These are phyloP conservation scores for Sarcodon sp. DNA, from an alignment of 768 basidiomycete species.

Conservation along the genomic window DNA sequence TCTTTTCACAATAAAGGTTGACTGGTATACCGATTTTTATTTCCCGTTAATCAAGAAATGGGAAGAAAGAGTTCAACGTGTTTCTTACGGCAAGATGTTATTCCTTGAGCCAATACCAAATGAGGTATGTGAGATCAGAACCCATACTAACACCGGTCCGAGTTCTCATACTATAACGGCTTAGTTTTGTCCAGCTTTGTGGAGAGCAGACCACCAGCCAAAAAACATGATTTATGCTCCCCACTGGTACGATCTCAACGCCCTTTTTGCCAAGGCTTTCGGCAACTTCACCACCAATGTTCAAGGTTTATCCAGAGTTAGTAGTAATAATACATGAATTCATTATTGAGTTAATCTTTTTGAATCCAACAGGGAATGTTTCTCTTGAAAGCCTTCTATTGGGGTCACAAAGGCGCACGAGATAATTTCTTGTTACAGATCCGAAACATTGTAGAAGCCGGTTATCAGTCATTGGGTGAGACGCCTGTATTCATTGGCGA, in stretches of 20 bases:
- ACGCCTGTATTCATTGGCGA: conserved; percentile 83
- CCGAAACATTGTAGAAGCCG: conserved; percentile 59
- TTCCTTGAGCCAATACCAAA: conserved; percentile 90
- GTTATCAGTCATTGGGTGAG: conserved; percentile 62
- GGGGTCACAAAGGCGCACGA: conserved; percentile 72
- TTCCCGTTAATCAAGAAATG: conserved; percentile 65
- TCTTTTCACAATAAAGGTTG: conserved; percentile 31
- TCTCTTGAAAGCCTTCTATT: conserved; percentile 67
- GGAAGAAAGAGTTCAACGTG: conserved; percentile 42
- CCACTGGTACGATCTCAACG: conserved; percentile 88
- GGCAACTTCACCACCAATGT: conserved; percentile 86
- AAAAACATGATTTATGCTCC: conserved; percentile 59
- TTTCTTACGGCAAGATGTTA: conserved; percentile 35
- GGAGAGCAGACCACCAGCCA: conserved; percentile 53
- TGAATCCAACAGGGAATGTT: conserved; percentile 62
- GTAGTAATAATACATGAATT: background rate
- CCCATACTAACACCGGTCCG: background rate
- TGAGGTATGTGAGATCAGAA: conserved; percentile 38
- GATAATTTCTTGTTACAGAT: conserved; percentile 81
- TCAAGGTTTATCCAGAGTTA: conserved; percentile 59
- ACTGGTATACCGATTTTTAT: conserved; percentile 84
- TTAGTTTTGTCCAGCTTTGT: conserved; percentile 71
- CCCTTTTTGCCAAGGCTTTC: conserved; percentile 75
- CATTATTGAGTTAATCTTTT: conserved; percentile 4
- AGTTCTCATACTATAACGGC: background rate